Conservation (phyloP, 768 basidiomycete species). For the Pleurotus giganteus region DNA sequence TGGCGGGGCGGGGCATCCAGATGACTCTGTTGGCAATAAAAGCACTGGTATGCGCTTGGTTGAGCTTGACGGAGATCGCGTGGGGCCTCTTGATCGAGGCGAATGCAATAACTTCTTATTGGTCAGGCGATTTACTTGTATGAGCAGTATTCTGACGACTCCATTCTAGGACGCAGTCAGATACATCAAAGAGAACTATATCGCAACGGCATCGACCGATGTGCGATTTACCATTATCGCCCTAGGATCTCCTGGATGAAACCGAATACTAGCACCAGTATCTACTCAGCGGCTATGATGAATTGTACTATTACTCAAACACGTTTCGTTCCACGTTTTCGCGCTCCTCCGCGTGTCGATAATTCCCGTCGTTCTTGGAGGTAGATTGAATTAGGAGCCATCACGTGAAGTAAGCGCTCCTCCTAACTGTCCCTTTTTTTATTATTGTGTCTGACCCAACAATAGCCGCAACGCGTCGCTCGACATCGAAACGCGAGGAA, state of each 20-base stretch:
- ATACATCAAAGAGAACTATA: slow-evolving; percentile 58
- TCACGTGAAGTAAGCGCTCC: too few relatives aligned
- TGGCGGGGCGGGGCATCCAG: slow-evolving; percentile 5
- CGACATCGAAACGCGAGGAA: too few relatives aligned
- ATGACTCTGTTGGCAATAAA: slow-evolving; percentile 15
- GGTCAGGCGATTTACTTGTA: slow-evolving; percentile 30
- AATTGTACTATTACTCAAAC: too few relatives aligned
- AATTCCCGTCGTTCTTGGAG: too few relatives aligned
- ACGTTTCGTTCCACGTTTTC: too few relatives aligned
- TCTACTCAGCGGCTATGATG: too few relatives aligned
- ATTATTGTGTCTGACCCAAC: too few relatives aligned
- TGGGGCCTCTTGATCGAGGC: slow-evolving; percentile 80
- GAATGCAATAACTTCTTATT: slow-evolving; percentile 55
- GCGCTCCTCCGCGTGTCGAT: too few relatives aligned
- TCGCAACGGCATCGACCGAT: slow-evolving; percentile 45
- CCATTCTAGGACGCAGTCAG: slow-evolving; percentile 57
- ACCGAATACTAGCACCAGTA: too few relatives aligned
- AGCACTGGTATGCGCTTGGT: slow-evolving; percentile 50
- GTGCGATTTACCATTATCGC: slow-evolving; percentile 71
- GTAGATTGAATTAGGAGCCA: too few relatives aligned
- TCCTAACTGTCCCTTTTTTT: too few relatives aligned
- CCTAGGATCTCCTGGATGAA: slow-evolving; percentile 23
- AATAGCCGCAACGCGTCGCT: too few relatives aligned
- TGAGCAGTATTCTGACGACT: neutral
- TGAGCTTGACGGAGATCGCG: slow-evolving; percentile 81